Percentiles rank a stretch among this genome's conserved stretches.
phyloP scores from a whole-genome alignment of 2,329 filamentous ascomycete species.

The Parascedosporium putredinis region DNA sequence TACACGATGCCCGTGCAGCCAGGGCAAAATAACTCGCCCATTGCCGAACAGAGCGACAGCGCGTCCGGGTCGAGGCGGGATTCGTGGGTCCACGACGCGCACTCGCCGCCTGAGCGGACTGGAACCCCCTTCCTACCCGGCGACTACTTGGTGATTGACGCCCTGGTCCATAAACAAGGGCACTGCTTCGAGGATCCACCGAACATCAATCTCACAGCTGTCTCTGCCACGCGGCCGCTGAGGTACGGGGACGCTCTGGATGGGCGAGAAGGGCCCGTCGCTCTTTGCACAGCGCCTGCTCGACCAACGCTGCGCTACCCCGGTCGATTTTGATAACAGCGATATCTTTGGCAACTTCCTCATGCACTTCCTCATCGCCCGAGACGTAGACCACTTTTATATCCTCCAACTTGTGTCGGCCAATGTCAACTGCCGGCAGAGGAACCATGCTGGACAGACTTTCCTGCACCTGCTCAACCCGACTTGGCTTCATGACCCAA shows the following conservation, averaged over 20 bases:
- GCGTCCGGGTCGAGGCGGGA: slow-evolving; percentile 10
- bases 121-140: slow-evolving; percentile 29
- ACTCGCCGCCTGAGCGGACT: slow-evolving; percentile 14
- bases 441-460: slow-evolving; percentile 36
- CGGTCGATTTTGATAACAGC: slow-evolving; percentile 11
- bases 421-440: background rate
- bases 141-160: slow-evolving; percentile 33
- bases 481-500: slow-evolving; percentile 22
- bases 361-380: slow-evolving; percentile 34
- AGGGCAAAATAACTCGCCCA: slow-evolving; percentile 6
- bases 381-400: slow-evolving; percentile 16
- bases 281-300: background rate
- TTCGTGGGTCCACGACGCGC: slow-evolving; percentile 21
- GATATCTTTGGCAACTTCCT: slow-evolving; percentile 38
- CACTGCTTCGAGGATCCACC: slow-evolving; percentile 14
- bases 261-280: slow-evolving; percentile 16
- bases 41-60: background rate
- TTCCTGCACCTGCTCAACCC: slow-evolving; percentile 34
- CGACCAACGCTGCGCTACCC: slow-evolving; percentile 1
- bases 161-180: slow-evolving; percentile 10
- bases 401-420: slow-evolving; percentile 18
- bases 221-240: slow-evolving; percentile 17
- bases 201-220: slow-evolving; percentile 19
- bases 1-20: slow-evolving; percentile 22
- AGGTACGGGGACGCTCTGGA: slow-evolving; percentile 20